Evolutionary conservation across 371 early-diverging fungal species (phyloP).

Genomic region (Dinochytrium kinnereticum): DNA sequence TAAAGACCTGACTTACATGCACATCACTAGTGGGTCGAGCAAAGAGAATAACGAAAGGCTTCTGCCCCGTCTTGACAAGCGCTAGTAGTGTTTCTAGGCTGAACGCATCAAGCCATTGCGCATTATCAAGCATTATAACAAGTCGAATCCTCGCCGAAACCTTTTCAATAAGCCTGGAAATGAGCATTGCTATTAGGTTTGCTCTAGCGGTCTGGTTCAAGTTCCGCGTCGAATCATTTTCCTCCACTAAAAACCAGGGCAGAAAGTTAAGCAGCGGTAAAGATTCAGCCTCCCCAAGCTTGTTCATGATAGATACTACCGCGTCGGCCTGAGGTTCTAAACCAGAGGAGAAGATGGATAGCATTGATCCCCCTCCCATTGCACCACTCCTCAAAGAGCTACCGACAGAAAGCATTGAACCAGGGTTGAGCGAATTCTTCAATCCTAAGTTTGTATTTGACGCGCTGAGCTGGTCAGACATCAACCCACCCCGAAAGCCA

Average conservation of each 20-base stretch:
- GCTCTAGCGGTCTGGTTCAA: neutral
- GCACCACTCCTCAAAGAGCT: neutral
- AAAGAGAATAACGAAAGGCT: slow-evolving; percentile 2
- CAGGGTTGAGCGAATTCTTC: slow-evolving; percentile 3
- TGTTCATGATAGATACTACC: slow-evolving; percentile 1
- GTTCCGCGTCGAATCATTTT: neutral
- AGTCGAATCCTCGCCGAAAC: neutral
- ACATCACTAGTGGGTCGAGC: neutral
- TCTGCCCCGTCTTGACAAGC: neutral
- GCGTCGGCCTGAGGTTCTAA: slow-evolving; percentile 8
- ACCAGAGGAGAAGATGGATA: neutral
- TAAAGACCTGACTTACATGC: neutral
- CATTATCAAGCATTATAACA: slow-evolving; percentile 16
- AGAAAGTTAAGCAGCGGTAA: slow-evolving; percentile 12
- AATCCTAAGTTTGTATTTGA: neutral
- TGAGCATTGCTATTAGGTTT: neutral
- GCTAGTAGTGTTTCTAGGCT: neutral
- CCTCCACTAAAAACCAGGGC: slow-evolving; percentile 7
- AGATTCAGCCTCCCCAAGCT: slow-evolving; percentile 11
- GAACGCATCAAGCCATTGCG: slow-evolving; percentile 5
- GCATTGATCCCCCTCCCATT: neutral
- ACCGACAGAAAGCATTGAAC: neutral
- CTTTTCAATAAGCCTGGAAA: neutral
- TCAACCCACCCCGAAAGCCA: neutral
- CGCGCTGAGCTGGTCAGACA: neutral